Base-by-base conservation (phyloP, 345 rosid genomes). In the Bruguiera parviflora region DNA sequence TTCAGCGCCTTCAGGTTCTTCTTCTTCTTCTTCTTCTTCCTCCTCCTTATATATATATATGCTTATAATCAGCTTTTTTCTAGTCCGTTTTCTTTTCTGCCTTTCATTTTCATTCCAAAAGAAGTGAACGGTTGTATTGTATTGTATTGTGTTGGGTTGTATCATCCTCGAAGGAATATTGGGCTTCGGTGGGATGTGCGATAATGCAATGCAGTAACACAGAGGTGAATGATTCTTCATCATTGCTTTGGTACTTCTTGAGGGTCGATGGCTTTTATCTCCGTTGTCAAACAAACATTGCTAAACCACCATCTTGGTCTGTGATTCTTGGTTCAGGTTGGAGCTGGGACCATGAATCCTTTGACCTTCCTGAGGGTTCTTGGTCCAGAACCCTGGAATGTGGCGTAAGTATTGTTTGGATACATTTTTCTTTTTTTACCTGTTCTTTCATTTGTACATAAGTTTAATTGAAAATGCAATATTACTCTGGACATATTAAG, bases 271-370 rank as follows among this genome's bases (percentile, higher is more conserved):
- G 46, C 27, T 2, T 20, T 22, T 16, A 22, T 24, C 58, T 33
- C 4, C 5, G 19, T 63, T 16, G 28, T 22, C 18, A 43, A 11
- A 43, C 49, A 19, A 21, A 35, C 4, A 15, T 51, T 10, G 39
- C 39, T 58, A 10, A 10, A 18, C 33, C 35, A 5, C 22, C n/a
- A 3, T 4, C 8, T 18, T n/a, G 15, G 53, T 31, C 3, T 19
- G 47, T 61, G 8, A 33, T 49, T 22, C 46, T 29, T 72, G 78
- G 55, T 43, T 63, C 52, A 89, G 97, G 98, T 91, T 58, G 98
- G 98, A 78, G 98, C 98, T 2, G 98, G 98, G 53, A 94, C 98
- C 31, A 94, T 94, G 97, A 94, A 94, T 87, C 98, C 98, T 65
- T 75, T 86, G 25, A 94, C 98, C 18, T 94, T 82, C 79, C 76